phyloP scores from a whole-genome alignment of 805 yeast genomes.

The Candida lessepsii region DNA sequence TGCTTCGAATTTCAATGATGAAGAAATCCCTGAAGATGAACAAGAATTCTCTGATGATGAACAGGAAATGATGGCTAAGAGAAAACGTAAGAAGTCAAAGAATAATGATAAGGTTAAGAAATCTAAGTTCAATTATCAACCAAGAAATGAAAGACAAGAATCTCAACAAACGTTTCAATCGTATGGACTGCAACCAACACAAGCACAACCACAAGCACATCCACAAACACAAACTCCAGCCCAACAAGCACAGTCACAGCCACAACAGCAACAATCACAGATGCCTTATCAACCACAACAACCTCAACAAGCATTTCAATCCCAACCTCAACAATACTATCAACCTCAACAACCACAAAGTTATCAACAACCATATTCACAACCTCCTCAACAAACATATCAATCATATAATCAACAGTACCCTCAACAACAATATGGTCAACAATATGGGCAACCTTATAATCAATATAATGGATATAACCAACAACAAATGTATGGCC shows the following conservation, averaged over 20 bases:
- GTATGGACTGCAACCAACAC: slow-evolving; percentile 1
- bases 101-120: slow-evolving; percentile 15
- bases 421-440: slow-evolving; percentile 3
- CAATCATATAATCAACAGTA: slow-evolving; percentile 6
- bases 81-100: slow-evolving; percentile 55
- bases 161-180: slow-evolving; percentile 15
- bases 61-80: slow-evolving; percentile 70
- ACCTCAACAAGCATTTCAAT: slow-evolving; percentile 7
- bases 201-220: background rate
- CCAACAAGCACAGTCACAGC: no score
- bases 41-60: slow-evolving; percentile 97
- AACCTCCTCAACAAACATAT: slow-evolving; percentile 12
- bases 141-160: slow-evolving; percentile 9
- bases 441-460: slow-evolving; percentile 5
- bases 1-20: slow-evolving; percentile 93
- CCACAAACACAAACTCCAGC: slow-evolving; percentile 17
- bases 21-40: slow-evolving; percentile 89
- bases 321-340: slow-evolving; percentile 10
- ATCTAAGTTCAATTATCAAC: slow-evolving; percentile 4
- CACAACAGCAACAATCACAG: slow-evolving; percentile 14
- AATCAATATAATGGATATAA: background rate
- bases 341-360: slow-evolving; percentile 13
- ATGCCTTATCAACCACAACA: slow-evolving; percentile 11
- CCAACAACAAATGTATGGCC: slow-evolving; percentile 10
- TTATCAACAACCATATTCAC: slow-evolving; percentile 14